Percentiles rank a stretch among this genome's conserved stretches.
Evolutionary conservation across 2,329 filamentous ascomycete genomes (phyloP).

Genomic region (Ophiostoma sp.): DNA sequence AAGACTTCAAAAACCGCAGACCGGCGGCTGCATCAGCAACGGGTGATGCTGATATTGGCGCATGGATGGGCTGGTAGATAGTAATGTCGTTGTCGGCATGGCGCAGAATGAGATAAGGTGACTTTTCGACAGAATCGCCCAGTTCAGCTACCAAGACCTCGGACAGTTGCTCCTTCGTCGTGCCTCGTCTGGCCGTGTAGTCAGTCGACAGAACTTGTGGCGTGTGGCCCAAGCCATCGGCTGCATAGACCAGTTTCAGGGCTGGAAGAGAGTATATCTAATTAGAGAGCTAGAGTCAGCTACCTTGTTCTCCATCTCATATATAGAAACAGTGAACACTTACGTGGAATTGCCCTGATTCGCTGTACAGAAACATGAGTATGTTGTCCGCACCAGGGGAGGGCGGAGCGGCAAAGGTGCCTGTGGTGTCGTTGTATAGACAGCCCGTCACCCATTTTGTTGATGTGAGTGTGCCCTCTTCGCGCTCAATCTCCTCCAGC

Average conservation of each 20-base stretch:
- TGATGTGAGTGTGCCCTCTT: constrained; percentile 49
- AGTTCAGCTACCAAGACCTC: constrained; percentile 82
- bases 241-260: constrained; percentile 65
- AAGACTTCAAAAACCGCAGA: constrained; percentile 19
- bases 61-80: constrained; percentile 72
- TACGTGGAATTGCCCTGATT: constrained; percentile 68
- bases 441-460: constrained; percentile 79
- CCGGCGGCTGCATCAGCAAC: neutral
- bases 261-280: constrained; percentile 66
- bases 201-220: constrained; percentile 70
- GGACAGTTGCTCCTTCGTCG: constrained; percentile 64
- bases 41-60: constrained; percentile 28
- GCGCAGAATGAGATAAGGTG: constrained; percentile 76
- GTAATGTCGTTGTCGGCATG: constrained; percentile 76
- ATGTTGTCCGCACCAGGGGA: constrained; percentile 43
- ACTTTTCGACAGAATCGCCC: constrained; percentile 64
- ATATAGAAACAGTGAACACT: neutral
- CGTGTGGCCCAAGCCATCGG: constrained; percentile 71
- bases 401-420: constrained; percentile 46
- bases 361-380: constrained; percentile 71
- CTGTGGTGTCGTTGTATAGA: constrained; percentile 64
- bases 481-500: constrained; percentile 70
- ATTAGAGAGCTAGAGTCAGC: constrained; percentile 32
- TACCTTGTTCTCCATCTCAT: neutral
- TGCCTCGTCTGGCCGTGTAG: constrained; percentile 62